These are phyloP conservation scores for Cladophialophora yegresii DNA, from an alignment of 2,329 filamentous ascomycete species.

Conservation along the genomic window DNA sequence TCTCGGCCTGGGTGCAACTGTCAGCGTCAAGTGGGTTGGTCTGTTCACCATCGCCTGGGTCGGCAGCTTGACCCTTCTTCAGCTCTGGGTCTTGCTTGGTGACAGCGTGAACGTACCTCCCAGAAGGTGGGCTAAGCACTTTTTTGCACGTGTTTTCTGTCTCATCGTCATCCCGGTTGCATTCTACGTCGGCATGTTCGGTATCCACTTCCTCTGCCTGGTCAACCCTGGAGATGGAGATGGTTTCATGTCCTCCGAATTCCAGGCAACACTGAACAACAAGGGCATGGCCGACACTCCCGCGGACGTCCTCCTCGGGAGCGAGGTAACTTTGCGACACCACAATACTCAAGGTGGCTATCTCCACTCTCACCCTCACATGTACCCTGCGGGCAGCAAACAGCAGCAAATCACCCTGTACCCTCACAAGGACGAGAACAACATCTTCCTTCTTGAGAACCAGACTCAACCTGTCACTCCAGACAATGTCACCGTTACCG, in stretches of 20 bases:
- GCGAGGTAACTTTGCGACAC: conserved; percentile 81
- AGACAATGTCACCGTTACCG: conserved; percentile 74
- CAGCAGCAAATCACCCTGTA: conserved; percentile 99
- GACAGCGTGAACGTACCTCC: conserved; percentile 83
- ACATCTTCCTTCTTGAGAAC: conserved; percentile 91
- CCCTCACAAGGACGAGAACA: conserved; percentile 99
- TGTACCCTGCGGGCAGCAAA: conserved; percentile 97
- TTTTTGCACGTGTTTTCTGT: conserved; percentile 87
- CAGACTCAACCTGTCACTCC: conserved; percentile 81
- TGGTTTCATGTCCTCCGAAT: conserved; percentile 99
- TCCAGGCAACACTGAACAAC: conserved; percentile 94
- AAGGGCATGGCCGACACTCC: conserved; percentile 96
- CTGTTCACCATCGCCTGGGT: conserved; percentile 99
- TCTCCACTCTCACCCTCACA: conserved; percentile 91
- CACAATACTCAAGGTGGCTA: conserved; percentile 98
- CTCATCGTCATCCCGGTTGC: conserved; percentile 82
- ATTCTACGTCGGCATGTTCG: conserved; percentile 97
- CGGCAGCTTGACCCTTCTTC: conserved; percentile 81
- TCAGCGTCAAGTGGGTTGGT: conserved; percentile 98
- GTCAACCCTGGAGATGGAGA: conserved; percentile 95
- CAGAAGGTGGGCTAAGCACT: conserved; percentile 88
- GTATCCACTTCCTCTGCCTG: conserved; percentile 90
- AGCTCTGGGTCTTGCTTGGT: conserved; percentile 93
- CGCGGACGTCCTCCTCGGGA: conserved; percentile 87
- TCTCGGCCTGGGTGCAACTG: conserved; percentile 81